Percentiles rank a stretch among this genome's conserved stretches.
Conservation (phyloP, 176 grass and related monocot genomes). For the Cenchrus americanus region DNA sequence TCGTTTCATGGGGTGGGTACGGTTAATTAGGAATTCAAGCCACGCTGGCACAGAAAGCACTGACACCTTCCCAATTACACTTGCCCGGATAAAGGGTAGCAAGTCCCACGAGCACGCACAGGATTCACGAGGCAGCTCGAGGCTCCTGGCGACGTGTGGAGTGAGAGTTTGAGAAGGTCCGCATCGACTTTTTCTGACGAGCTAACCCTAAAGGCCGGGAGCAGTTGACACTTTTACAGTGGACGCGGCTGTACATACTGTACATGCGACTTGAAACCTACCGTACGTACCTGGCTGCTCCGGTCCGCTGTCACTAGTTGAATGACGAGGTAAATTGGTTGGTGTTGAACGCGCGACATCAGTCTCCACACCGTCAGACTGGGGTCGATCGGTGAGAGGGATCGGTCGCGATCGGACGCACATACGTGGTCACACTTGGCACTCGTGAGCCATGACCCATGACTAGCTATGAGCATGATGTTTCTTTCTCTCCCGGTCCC, state of each 20-base stretch:
- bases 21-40: neutral
- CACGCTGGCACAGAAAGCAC: neutral
- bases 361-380: neutral
- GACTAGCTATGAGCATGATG: neutral
- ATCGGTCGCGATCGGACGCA: neutral
- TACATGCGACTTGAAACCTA: neutral
- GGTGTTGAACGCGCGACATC: no score
- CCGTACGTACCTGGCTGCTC: no score
- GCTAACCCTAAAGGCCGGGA: neutral
- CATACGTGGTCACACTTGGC: neutral
- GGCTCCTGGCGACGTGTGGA: no score
- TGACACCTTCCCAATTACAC: neutral
- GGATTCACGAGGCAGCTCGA: no score
- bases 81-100: neutral
- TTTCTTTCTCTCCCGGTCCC: neutral
- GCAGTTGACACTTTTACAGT: neutral
- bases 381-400: neutral
- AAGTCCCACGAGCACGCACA: neutral
- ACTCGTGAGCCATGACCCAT: neutral
- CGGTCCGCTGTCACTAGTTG: no score
- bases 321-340: no score
- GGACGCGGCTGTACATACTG: neutral
- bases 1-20: no score
- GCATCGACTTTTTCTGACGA: neutral
- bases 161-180: no score